Conservation (phyloP, 1,139 yeast species). For the Pichia norvegensis region DNA sequence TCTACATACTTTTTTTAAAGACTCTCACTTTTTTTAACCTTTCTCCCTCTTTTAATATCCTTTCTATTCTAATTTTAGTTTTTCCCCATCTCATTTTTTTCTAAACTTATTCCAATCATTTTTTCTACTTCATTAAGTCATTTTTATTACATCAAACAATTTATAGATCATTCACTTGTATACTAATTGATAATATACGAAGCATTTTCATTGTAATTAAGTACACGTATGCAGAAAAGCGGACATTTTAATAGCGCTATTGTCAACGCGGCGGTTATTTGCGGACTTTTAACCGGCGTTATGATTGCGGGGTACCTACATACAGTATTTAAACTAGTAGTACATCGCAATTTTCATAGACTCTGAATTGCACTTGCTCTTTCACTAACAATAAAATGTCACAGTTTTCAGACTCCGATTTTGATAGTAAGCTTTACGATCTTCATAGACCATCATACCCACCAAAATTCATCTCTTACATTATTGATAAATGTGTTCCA, state of each 20-base stretch:
- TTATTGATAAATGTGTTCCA: constrained; percentile 30
- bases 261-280: too few species aligned
- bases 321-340: too few species aligned
- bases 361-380: background rate
- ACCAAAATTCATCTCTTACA: constrained; percentile 37
- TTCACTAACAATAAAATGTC: constrained; percentile 39
- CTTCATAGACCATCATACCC: constrained; percentile 66
- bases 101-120: background rate
- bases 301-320: too few species aligned
- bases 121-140: background rate
- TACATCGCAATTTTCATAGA: too few species aligned
- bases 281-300: too few species aligned
- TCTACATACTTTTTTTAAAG: background rate
- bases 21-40: background rate
- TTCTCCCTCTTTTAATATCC: constrained; percentile 1
- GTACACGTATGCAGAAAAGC: too few species aligned
- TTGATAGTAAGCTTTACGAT: constrained; percentile 52
- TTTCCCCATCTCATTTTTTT: constrained; percentile 1
- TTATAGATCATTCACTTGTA: background rate
- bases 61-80: background rate
- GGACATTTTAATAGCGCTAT: too few species aligned
- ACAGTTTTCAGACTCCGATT: constrained; percentile 52
- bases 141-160: background rate
- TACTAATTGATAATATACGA: background rate
- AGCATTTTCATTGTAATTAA: too few species aligned